These are phyloP conservation scores for Cutaneotrichosporon cutaneum DNA, from an alignment of 1,284 basidiomycete species.

Conservation along the genomic window DNA sequence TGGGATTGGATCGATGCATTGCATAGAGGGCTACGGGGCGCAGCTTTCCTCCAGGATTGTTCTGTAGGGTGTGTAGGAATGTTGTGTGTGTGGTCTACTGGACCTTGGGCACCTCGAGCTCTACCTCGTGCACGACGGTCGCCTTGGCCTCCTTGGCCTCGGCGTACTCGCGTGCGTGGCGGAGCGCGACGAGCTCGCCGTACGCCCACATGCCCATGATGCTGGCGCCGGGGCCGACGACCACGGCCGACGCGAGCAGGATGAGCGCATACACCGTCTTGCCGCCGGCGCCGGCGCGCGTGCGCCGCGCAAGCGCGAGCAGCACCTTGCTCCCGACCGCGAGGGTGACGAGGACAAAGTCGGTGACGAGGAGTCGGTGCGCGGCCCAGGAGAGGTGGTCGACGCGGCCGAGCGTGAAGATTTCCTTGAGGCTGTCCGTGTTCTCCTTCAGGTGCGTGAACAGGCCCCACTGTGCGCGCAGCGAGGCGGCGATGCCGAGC, in stretches of 20 bases:
- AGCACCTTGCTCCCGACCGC: slow-evolving; percentile 11
- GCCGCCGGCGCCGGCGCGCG: neutral
- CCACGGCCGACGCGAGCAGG: neutral
- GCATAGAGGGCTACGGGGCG: too few species aligned
- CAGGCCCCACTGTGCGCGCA: slow-evolving; percentile 9
- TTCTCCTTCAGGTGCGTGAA: neutral
- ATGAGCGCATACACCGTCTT: neutral
- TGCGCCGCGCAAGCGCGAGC: slow-evolving; percentile 11
- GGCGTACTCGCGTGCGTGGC: slow-evolving; percentile 10
- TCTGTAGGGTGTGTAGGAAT: too few species aligned
- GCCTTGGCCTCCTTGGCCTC: slow-evolving; percentile 12
- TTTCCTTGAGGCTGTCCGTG: slow-evolving; percentile 3
- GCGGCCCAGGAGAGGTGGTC: neutral
- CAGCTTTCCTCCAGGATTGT: too few species aligned
- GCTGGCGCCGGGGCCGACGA: slow-evolving; percentile 19
- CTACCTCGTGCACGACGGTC: neutral
- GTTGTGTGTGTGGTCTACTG: neutral
- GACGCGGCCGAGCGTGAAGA: slow-evolving; percentile 1
- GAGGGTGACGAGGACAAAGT: slow-evolving; percentile 14
- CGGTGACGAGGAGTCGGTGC: slow-evolving; percentile 13
- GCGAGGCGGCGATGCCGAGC: slow-evolving; percentile 9
- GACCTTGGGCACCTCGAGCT: neutral
- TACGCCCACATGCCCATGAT: slow-evolving; percentile 21
- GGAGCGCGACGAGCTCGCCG: slow-evolving; percentile 16
- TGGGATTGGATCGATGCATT: too few species aligned